Evolutionary conservation across 1,284 basidiomycete genomes (phyloP), one percentile per base, ranked within the genome.

Genomic region (Taiwanofungus camphoratus): DNA sequence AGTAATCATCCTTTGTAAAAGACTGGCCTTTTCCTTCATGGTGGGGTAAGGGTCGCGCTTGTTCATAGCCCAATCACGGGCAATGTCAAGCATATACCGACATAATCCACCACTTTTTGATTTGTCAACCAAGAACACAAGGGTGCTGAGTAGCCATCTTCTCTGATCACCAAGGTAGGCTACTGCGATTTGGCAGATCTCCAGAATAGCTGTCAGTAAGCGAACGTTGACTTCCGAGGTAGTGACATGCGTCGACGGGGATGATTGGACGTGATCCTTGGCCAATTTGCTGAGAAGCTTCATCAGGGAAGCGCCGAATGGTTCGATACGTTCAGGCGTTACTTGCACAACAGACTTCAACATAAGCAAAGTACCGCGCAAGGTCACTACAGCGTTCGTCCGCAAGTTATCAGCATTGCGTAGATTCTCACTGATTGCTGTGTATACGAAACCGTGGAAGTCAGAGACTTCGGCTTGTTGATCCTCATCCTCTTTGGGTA

Each of bases 21-120:
- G 69, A 23, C 77, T 83, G 1, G 94, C 88, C 64, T 98, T 99
- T 67, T 99, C 97, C 66, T 97, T 97, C 74, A 92, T 87, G 0
- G 89, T 92, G 1, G 94, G 92, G 58, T 89, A 90, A 1, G 81
- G 70, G 45, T 94, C 92, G 41, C 84, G 84, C 56, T 82, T 79
- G 35, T 89, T 82, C 54, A 93, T 69, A 16, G 88, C 83, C 95
- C 96, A 99, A 36, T 87, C 85, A 41, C 88, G 79, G 47, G 91
- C 80, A 50, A 95, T 79, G 43, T 92, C 86, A 18, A 99, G 76
- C 52, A 98, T 77, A 61, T 89, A 94, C 9, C 80, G 81, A 61
- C 92, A 94, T 1, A 99, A 74, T 12, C 77, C 68, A 11, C 74
- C 59, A 56, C 85, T 95, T 56, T 87, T 84, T n/a, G 93, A 96